Conservation (phyloP, 768 basidiomycete genomes). For the Mycena maculata region DNA sequence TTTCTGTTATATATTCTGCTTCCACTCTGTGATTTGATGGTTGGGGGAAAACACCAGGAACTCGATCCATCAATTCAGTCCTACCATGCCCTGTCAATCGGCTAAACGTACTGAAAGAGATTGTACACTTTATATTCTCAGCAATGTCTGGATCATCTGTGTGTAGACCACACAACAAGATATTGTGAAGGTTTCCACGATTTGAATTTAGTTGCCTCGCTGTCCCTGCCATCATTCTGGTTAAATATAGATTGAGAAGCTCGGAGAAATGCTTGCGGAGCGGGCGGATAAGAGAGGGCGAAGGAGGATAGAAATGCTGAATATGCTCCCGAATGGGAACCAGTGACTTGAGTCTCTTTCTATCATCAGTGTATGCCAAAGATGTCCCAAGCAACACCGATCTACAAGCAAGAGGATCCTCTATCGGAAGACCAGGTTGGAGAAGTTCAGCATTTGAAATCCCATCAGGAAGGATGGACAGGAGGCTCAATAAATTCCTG, state of each 20-base stretch:
- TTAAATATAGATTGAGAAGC: too few species aligned
- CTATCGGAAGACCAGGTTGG: not conserved
- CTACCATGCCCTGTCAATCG: not conserved
- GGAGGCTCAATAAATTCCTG: too few species aligned
- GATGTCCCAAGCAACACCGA: not conserved
- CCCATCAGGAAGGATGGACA: too few species aligned
- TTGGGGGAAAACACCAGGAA: not conserved
- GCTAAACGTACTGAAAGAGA: not conserved
- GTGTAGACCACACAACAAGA: not conserved
- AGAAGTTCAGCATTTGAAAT: too few species aligned
- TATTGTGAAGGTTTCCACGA: not conserved
- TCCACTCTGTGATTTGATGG: not conserved
- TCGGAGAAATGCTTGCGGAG: too few species aligned
- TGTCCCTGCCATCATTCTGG: too few species aligned
- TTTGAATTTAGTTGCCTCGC: too few species aligned
- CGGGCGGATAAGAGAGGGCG: too few species aligned
- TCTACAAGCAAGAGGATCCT: conserved; percentile 1
- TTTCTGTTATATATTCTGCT: not conserved
- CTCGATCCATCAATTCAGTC: not conserved
- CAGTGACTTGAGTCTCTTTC: too few species aligned
- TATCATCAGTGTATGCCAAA: too few species aligned
- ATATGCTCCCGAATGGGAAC: too few species aligned
- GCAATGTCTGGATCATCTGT: not conserved
- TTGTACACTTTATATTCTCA: not conserved
- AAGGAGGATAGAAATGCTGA: too few species aligned